Evolutionary conservation across 2,329 filamentous ascomycete species (phyloP).

Genomic region (Celoporthe dispersa): DNA sequence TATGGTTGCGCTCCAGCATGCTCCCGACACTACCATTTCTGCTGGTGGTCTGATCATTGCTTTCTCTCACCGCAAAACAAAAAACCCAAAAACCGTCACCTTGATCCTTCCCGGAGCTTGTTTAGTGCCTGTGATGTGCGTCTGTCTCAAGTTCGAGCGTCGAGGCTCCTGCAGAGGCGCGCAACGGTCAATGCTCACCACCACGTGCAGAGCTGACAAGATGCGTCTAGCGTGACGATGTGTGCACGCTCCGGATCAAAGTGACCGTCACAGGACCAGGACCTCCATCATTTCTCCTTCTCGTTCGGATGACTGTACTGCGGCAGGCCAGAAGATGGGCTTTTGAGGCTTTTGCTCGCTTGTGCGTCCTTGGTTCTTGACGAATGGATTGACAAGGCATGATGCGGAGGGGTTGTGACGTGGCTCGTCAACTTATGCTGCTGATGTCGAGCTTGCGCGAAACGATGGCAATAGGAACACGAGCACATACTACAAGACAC

Average conservation of each 20-base stretch:
- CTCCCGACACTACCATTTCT: slow-evolving; percentile 23
- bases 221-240: slow-evolving; percentile 25
- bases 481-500: slow-evolving; percentile 5
- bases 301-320: not conserved
- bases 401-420: not conserved
- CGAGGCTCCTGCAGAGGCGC: not conserved
- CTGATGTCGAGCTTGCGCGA: not conserved
- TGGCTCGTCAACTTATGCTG: slow-evolving; percentile 2
- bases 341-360: not conserved
- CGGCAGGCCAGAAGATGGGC: not conserved
- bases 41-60: not conserved
- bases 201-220: slow-evolving; percentile 21
- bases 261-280: slow-evolving; percentile 1
- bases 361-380: not conserved
- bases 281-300: not conserved
- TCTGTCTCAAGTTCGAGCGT: not conserved
- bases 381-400: not conserved
- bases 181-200: not conserved
- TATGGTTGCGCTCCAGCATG: slow-evolving; percentile 18
- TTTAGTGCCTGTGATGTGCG: not conserved
- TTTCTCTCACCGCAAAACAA: not conserved
- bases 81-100: not conserved
- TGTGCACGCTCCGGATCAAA: slow-evolving; percentile 18
- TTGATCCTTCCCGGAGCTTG: not conserved
- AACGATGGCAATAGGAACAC: not conserved